Percentiles rank a stretch among this genome's conserved stretches.
phyloP scores from a whole-genome alignment of 805 yeast genomes.

The Saturnispora sekii region DNA sequence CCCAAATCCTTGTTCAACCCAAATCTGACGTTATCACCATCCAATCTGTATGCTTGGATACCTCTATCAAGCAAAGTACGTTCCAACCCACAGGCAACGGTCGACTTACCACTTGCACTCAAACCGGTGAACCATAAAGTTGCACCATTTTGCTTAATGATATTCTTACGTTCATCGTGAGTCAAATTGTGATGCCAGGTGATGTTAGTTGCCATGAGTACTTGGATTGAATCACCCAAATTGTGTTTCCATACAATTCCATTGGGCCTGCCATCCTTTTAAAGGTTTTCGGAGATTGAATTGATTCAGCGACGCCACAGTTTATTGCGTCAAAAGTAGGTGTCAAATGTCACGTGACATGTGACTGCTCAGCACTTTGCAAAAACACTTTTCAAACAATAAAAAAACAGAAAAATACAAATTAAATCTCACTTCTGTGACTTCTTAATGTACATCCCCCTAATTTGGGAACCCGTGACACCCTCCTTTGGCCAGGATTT shows the following conservation, averaged over 20 bases:
- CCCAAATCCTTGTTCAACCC: constrained; percentile 95
- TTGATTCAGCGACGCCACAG: not conserved
- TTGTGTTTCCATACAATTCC: too few relatives aligned
- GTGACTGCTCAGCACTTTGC: not conserved
- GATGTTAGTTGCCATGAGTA: constrained; percentile 81
- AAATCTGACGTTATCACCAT: constrained; percentile 90
- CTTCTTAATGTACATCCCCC: constrained; percentile 26
- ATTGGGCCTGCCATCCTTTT: too few relatives aligned
- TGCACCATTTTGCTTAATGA: constrained; percentile 75
- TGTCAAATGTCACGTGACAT: constrained; percentile 2
- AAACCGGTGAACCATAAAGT: constrained; percentile 95
- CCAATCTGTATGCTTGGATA: constrained; percentile 74
- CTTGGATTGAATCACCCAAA: not conserved
- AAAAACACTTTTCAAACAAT: not conserved
- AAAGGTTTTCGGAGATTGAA: too few relatives aligned
- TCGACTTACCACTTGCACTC: constrained; percentile 88
- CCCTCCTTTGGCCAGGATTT: constrained; percentile 28
- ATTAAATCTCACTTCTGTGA: constrained; percentile 1
- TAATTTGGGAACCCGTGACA: constrained; percentile 23
- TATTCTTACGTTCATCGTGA: constrained; percentile 63
- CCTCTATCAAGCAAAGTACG: constrained; percentile 64
- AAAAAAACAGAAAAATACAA: not conserved
- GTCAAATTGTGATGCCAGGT: constrained; percentile 93
- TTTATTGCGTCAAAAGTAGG: not conserved
- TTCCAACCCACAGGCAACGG: constrained; percentile 91